Evolutionary conservation across 441 rosid species (phyloP), one percentile per base, ranked within the genome.

Genomic region (Erodium chrysanthum): DNA sequence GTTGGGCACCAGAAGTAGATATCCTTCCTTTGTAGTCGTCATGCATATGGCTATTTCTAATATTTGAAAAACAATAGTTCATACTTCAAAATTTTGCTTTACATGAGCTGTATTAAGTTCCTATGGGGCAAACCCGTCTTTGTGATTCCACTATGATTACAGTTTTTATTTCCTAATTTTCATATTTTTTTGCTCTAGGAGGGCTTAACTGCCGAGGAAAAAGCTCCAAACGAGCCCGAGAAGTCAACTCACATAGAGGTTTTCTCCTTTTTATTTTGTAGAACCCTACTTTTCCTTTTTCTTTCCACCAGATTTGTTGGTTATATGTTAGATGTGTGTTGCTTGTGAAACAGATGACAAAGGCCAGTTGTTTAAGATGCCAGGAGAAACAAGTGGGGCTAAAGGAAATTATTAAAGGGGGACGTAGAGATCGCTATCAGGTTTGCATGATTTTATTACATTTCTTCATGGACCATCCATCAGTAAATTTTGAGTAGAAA

Each of bases 401-500:
- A 66, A 81, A 88, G 77, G 98, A 94, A 76, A 89, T 94, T 66
- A 94, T 94, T 76, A 97, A 91, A 81, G 96, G 96, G 59, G 97
- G 98, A 64, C 96, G 84, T 69, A 93, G 93, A 54, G 96, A 85
- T 75, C 91, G 97, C 71, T 94, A 94, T 73, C 92, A 93, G 97
- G 98, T 93, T 50, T 7, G 10, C 58, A 17, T 50, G 20, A 5
- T 50, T 50, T 50, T 50, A 2, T 17, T 50, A 4, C 58, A 6
- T 7, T 50, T 5, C 9, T 50, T 50, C 58, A 44, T n/a, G 21
- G 20, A 5, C 58, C 20, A 50, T 50, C 20, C 8, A 5, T 50
- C 17, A 1, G 58, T n/a, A 9, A 15, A 18, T 18, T 15, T 50
- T 50, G 58, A 50, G 3, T 15, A 50, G 58, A 50, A 5, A 17